Conservation (phyloP, 2,329 filamentous ascomycete genomes). For the Alternaria brassicae region DNA sequence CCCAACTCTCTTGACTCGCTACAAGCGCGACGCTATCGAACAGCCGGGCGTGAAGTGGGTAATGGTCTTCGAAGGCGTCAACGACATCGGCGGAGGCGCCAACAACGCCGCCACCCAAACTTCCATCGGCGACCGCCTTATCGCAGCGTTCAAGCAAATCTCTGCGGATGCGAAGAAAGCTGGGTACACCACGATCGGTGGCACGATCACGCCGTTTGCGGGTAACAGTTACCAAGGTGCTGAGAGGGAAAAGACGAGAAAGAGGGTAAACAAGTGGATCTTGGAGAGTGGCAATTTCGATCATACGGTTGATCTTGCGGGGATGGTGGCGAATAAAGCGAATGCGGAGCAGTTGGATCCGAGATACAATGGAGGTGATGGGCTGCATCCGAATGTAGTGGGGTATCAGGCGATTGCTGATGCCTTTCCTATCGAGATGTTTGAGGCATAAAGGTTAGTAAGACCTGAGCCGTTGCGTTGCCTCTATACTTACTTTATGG, state of each 20-base stretch:
- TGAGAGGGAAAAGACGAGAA: conserved; percentile 62
- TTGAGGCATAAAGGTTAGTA: conserved; percentile 43
- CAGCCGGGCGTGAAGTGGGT: conserved; percentile 66
- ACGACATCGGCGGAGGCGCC: conserved; percentile 65
- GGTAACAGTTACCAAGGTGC: conserved; percentile 52
- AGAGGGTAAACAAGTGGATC: conserved; percentile 68
- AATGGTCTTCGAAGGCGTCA: conserved; percentile 73
- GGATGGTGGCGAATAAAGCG: conserved; percentile 60
- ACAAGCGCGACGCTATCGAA: conserved; percentile 68
- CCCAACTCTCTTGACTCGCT: conserved; percentile 65
- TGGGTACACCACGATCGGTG: conserved; percentile 61
- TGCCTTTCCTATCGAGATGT: conserved; percentile 63
- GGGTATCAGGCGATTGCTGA: conserved; percentile 68
- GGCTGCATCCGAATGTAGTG: conserved; percentile 66
- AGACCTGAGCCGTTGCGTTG: too few relatives aligned
- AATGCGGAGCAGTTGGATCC: conserved; percentile 56
- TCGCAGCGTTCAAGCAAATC: conserved; percentile 66
- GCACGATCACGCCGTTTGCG: conserved; percentile 71
- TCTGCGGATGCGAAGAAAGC: conserved; percentile 50
- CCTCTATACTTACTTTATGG: too few relatives aligned
- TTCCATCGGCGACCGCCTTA: conserved; percentile 59
- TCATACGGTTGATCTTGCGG: conserved; percentile 68
- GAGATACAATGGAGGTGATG: conserved; percentile 67
- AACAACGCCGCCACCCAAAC: conserved; percentile 56
- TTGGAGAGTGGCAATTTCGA: conserved; percentile 64